phyloP scores from a whole-genome alignment of 805 yeast species.

The Candida easanensis region DNA sequence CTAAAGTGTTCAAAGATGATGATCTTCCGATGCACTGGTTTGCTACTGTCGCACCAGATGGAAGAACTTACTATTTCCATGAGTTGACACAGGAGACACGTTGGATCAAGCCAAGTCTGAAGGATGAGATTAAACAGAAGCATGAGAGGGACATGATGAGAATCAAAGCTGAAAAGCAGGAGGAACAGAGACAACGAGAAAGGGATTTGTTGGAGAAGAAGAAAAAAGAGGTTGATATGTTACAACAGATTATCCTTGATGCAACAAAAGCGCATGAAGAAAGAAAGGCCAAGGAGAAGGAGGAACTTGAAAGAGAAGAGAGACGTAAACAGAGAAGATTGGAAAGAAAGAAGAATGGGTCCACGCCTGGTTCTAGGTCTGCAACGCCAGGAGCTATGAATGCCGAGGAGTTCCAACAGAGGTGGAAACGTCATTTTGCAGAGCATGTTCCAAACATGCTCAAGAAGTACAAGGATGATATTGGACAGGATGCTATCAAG shows the following conservation, averaged over 20 bases:
- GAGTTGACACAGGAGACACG: constrained; percentile 39
- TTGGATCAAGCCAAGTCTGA: constrained; percentile 55
- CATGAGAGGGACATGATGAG: constrained; percentile 29
- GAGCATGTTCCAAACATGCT: constrained; percentile 75
- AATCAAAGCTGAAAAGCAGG: constrained; percentile 29
- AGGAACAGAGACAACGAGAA: constrained; percentile 26
- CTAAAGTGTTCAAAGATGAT: constrained; percentile 8
- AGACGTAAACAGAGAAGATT: constrained; percentile 30
- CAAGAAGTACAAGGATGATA: constrained; percentile 57
- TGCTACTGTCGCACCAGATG: constrained; percentile 46
- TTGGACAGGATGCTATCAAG: constrained; percentile 74
- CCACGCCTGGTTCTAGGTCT: neutral
- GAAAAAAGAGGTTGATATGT: constrained; percentile 19
- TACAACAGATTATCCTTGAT: constrained; percentile 33
- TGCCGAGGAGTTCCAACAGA: constrained; percentile 24
- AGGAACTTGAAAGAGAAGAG: constrained; percentile 12
- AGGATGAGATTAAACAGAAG: constrained; percentile 17
- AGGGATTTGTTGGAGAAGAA: constrained; percentile 19
- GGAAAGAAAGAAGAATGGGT: constrained; percentile 26
- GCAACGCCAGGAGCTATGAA: neutral
- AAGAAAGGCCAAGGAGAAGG: constrained; percentile 24
- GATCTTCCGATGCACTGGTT: constrained; percentile 54
- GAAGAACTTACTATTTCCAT: constrained; percentile 49
- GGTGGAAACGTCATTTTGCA: constrained; percentile 55
- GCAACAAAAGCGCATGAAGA: constrained; percentile 33